Evolutionary conservation across 768 basidiomycete species (phyloP).

Genomic region (Trametes sanguinea): DNA sequence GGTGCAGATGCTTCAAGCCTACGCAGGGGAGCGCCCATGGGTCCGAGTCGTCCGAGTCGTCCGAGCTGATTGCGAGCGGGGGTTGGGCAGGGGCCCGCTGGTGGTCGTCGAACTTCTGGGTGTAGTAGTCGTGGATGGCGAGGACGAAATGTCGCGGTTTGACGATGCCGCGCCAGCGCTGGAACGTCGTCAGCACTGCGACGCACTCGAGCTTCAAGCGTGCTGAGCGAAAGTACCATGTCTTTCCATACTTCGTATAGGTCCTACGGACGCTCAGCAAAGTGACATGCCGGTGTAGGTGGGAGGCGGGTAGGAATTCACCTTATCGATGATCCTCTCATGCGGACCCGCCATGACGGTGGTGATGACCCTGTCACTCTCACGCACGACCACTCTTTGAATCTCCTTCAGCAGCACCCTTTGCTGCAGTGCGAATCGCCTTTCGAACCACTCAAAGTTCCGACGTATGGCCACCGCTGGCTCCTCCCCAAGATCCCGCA

Average conservation of each 20-base stretch:
- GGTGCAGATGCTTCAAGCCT: constrained; percentile 34
- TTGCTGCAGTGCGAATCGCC: constrained; percentile 48
- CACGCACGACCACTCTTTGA: constrained; percentile 33
- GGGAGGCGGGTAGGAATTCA: constrained; percentile 20
- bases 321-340: constrained; percentile 44
- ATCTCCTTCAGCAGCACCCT: constrained; percentile 39
- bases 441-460: constrained; percentile 46
- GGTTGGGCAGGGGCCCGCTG: background rate
- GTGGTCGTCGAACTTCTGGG: constrained; percentile 24
- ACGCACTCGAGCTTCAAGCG: background rate
- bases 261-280: constrained; percentile 37
- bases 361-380: constrained; percentile 42
- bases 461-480: constrained; percentile 34
- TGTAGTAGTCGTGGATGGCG: constrained; percentile 41
- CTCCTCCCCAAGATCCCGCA: constrained; percentile 18
- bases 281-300: background rate
- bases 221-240: constrained; percentile 39
- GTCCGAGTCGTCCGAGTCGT: constrained; percentile 20
- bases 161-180: constrained; percentile 56
- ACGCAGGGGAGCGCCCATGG: constrained; percentile 41
- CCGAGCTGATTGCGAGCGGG: background rate
- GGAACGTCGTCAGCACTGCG: background rate
- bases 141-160: constrained; percentile 52
- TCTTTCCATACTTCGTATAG: constrained; percentile 52
- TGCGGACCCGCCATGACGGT: constrained; percentile 46